Percentiles rank a stretch among this genome's conserved stretches.
phyloP scores from a whole-genome alignment of 176 grass and related monocot genomes.

The Chloris gayana region DNA sequence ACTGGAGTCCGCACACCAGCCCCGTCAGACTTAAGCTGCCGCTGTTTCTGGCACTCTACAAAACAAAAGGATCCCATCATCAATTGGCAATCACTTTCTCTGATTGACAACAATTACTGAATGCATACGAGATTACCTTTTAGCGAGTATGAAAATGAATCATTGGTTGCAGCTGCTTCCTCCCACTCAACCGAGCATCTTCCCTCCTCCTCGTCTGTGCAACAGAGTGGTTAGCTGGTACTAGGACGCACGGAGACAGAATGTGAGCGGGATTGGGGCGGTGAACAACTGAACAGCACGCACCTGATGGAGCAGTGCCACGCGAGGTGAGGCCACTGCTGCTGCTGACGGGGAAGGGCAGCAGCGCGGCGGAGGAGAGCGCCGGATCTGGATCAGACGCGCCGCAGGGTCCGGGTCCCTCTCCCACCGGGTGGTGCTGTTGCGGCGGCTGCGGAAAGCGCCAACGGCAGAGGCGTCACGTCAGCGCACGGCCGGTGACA shows the following conservation, averaged over 20 bases:
- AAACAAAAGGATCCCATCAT: slow-evolving; percentile 24
- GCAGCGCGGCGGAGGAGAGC: slow-evolving; percentile 17
- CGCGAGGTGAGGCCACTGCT: slow-evolving; percentile 39
- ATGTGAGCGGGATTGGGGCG: not conserved
- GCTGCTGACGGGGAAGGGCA: slow-evolving; percentile 8
- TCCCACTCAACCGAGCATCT: slow-evolving; percentile 14
- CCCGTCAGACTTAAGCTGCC: slow-evolving; percentile 52
- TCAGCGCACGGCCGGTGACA: slow-evolving; percentile 22
- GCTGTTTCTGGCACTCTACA: slow-evolving; percentile 64
- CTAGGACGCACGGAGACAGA: slow-evolving; percentile 20
- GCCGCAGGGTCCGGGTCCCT: slow-evolving; percentile 43
- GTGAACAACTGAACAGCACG: not conserved
- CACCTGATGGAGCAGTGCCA: slow-evolving; percentile 52
- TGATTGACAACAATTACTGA: not conserved
- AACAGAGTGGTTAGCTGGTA: slow-evolving; percentile 35
- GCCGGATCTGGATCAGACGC: slow-evolving; percentile 52
- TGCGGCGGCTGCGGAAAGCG: slow-evolving; percentile 30
- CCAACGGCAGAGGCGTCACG: slow-evolving; percentile 39
- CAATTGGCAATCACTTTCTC: slow-evolving; percentile 30
- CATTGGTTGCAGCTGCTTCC: slow-evolving; percentile 35
- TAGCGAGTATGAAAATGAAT: slow-evolving; percentile 58
- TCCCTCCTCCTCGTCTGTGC: slow-evolving; percentile 44
- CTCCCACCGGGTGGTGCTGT: not conserved
- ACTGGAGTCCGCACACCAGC: not conserved
- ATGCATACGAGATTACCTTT: slow-evolving; percentile 51